Base-by-base conservation (phyloP, 2,329 filamentous ascomycete genomes). In the Pestalotiopsis fici region DNA sequence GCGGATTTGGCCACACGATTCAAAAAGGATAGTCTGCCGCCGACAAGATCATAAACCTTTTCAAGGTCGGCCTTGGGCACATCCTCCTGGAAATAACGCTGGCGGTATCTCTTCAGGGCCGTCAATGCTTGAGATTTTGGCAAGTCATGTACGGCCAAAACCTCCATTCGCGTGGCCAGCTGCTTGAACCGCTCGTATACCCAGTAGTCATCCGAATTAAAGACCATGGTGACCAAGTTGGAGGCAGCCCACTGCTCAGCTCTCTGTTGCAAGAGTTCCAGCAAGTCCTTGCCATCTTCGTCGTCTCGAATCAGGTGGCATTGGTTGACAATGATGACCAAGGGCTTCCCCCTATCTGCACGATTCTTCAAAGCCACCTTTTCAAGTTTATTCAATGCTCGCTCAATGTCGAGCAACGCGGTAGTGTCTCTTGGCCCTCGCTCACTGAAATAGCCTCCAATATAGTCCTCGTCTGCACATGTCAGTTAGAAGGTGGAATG, bases 161-260 rank as follows among this genome's bases (percentile, higher is more conserved):
- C 92, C 76, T 98, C 95, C 93, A 99, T 97, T 59, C 96, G 90
- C 2, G 95, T 97, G 3, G 94, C 93, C 68, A 97, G 91, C 77
- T 93, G 91, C 83, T 98, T 98, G 64, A 99, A 83, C 15, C 95
- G 88, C 79, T 99, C 96, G 75, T 98, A 98, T 0, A 99, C 93
- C 96, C 96, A 99, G 81, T 97, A 99, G 77, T 98, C 96, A 79
- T 99, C 96, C 65, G 91, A 95, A 80, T 98, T 98, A 82, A 99
- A 94, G 39, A 99, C 90, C 85, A 94, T 88, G 1, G 96, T 98
- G 35, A 97, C 93, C 9, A 99, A 86, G 71, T 94, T 95, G 23
- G 93, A 90, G 1, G 95, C 96, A 1, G 96, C 95, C 96, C 96
- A 99, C 78, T 96, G 93, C 80, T 99, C 96, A 1, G 96, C 95